Conservation (phyloP, 352 stramenopile species). For the Porosira glacialis region DNA sequence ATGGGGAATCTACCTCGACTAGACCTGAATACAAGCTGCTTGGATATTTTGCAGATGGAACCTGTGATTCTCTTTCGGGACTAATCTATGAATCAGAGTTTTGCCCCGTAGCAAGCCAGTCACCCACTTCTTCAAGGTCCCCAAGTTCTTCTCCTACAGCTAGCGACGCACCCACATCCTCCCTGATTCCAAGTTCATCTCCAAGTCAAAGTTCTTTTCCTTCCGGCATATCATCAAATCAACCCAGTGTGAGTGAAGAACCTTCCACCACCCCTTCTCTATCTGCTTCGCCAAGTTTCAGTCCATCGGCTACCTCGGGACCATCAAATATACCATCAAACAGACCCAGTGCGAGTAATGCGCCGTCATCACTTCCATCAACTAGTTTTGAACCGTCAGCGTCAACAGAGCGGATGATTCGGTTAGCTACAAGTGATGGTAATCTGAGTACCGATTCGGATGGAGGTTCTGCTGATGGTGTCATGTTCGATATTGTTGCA, state of each 20-base stretch:
- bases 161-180: neutral
- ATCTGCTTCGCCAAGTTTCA: neutral
- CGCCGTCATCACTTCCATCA: too few species aligned
- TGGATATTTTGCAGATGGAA: neutral
- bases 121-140: too few species aligned
- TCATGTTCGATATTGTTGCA: constrained; percentile 39
- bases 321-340: constrained; percentile 1
- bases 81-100: too few species aligned
- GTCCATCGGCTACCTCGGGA: constrained; percentile 1
- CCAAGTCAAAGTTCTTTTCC: neutral
- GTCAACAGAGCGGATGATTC: too few species aligned
- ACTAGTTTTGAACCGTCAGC: too few species aligned
- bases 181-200: neutral
- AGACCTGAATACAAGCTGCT: neutral
- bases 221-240: constrained; percentile 1
- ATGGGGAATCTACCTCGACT: neutral
- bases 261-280: constrained; percentile 4
- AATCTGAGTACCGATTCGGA: too few species aligned
- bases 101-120: too few species aligned
- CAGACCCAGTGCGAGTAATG: constrained; percentile 1
- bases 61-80: too few species aligned
- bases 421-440: too few species aligned
- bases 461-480: constrained; percentile 20
- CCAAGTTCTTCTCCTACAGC: neutral
- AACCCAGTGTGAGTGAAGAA: constrained; percentile 9